Conservation (phyloP, 805 yeast species). For the Komagataella kurtzmanii region DNA sequence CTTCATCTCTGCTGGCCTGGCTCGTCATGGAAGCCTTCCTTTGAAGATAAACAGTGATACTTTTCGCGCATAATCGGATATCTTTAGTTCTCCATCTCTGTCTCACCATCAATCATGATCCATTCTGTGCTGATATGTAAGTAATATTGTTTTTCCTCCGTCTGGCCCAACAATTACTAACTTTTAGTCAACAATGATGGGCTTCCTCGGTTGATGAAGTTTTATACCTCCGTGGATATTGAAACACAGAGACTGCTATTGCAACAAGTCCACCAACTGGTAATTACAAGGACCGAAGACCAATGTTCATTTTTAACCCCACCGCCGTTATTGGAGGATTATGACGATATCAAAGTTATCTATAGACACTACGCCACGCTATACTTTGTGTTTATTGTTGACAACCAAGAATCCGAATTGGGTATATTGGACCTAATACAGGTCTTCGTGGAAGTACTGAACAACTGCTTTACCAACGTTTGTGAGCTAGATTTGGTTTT, state of each 20-base stretch:
- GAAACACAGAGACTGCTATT: slow-evolving; percentile 69
- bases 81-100: neutral
- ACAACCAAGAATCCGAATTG: slow-evolving; percentile 87
- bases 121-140: slow-evolving; percentile 74
- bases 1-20: too few relatives aligned
- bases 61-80: too few relatives aligned
- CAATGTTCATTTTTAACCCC: slow-evolving; percentile 88
- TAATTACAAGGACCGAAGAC: slow-evolving; percentile 53
- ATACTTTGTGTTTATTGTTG: slow-evolving; percentile 93
- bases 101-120: slow-evolving; percentile 35
- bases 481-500: slow-evolving; percentile 95
- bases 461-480: slow-evolving; percentile 85
- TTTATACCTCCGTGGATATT: slow-evolving; percentile 84
- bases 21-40: too few relatives aligned
- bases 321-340: slow-evolving; percentile 58
- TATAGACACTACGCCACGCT: slow-evolving; percentile 91
- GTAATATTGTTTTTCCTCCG: slow-evolving; percentile 15
- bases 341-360: slow-evolving; percentile 74
- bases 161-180: slow-evolving; percentile 2
- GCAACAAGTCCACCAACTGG: slow-evolving; percentile 70
- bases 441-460: slow-evolving; percentile 91
- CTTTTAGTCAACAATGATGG: slow-evolving; percentile 73
- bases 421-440: slow-evolving; percentile 91
- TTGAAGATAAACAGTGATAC: too few relatives aligned
- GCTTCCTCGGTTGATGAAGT: slow-evolving; percentile 77